phyloP scores from a whole-genome alignment of 345 rosid genomes.

The Gossypium raimondii region DNA sequence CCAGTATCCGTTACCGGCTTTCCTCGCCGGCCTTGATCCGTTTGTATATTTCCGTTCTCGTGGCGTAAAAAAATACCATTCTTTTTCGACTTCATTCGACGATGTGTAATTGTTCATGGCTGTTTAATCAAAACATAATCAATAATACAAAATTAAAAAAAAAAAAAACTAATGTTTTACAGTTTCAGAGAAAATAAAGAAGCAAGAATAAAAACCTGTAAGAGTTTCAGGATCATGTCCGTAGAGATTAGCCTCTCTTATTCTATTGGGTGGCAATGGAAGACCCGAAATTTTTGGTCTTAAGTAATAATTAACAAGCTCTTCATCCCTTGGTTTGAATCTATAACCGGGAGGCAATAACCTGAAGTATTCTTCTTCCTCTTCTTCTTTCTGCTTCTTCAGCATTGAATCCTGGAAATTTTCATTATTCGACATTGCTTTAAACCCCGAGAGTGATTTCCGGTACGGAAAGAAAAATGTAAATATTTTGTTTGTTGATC shows the following conservation, averaged over 20 bases:
- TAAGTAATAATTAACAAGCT: background rate
- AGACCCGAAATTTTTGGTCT: background rate
- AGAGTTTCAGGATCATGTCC: background rate
- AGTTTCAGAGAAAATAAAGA: background rate
- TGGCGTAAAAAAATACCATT: constrained; percentile 6
- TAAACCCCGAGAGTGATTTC: no score
- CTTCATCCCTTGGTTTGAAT: background rate
- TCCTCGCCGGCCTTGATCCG: background rate
- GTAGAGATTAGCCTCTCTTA: background rate
- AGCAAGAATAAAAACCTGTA: background rate
- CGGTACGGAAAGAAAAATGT: no score
- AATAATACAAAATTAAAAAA: no score
- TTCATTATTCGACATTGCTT: no score
- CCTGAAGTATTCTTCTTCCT: no score
- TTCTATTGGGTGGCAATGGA: background rate
- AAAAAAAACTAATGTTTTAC: no score
- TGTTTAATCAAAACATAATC: no score
- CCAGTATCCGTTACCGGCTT: background rate
- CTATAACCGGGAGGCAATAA: no score
- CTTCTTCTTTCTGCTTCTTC: no score
- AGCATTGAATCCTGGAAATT: no score
- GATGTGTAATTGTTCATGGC: background rate
- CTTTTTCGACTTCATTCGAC: background rate
- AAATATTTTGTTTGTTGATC: no score
- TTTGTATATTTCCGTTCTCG: background rate